Percentiles rank a stretch among this genome's conserved stretches.
phyloP scores from a whole-genome alignment of 225 moss, liverwort and hornwort genomes.

The Pseudoscleropodium purum region DNA sequence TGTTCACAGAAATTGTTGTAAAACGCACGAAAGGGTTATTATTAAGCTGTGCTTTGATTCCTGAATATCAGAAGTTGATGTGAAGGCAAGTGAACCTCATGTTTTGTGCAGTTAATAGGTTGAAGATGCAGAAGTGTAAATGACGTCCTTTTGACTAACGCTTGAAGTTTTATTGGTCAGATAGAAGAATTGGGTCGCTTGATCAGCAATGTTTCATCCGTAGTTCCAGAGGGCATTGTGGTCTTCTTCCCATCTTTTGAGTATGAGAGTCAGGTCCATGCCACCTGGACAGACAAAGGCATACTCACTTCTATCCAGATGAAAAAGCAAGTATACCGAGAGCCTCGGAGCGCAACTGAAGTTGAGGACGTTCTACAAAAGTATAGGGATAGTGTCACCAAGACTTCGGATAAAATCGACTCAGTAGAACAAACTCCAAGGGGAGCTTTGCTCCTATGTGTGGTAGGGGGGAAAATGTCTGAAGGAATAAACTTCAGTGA shows the following conservation, averaged over 20 bases:
- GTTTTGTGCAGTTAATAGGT: background rate
- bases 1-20: background rate
- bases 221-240: slow-evolving; percentile 90
- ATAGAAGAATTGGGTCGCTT: slow-evolving; percentile 87
- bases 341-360: slow-evolving; percentile 64
- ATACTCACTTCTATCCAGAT: slow-evolving; percentile 59
- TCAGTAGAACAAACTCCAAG: slow-evolving; percentile 4
- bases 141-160: background rate
- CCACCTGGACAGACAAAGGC: slow-evolving; percentile 61
- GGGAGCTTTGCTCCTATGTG: slow-evolving; percentile 87
- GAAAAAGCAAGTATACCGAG: slow-evolving; percentile 73
- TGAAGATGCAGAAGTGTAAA: background rate
- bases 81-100: background rate
- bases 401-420: slow-evolving; percentile 19
- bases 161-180: slow-evolving; percentile 20
- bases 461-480: slow-evolving; percentile 97
- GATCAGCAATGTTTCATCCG: slow-evolving; percentile 71
- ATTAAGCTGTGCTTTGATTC: background rate
- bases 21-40: background rate
- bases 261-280: slow-evolving; percentile 80
- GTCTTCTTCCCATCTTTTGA: slow-evolving; percentile 90
- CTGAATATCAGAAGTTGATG: background rate
- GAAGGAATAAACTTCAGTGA: slow-evolving; percentile 99
- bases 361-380: slow-evolving; percentile 55
- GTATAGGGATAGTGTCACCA: slow-evolving; percentile 57